A percentile compares a stretch with the other conserved stretches of the same genome.
Conservation (phyloP, 495 filamentous ascomycete genomes). For the Polyplosphaeria fusca region DNA sequence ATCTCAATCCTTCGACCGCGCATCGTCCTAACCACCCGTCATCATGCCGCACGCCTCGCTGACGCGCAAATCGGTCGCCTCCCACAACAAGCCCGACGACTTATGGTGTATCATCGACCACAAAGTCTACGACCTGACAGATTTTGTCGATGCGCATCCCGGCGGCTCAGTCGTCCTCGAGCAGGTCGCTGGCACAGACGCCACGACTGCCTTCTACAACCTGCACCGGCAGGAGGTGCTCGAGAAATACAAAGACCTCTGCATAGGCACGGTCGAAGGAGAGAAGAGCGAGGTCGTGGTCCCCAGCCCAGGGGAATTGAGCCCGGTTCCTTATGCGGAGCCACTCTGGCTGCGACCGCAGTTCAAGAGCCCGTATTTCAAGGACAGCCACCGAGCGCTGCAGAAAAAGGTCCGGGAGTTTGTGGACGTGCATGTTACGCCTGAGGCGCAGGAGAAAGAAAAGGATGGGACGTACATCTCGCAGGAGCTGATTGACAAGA, state of each 20-base stretch:
- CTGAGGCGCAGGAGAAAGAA: slow-evolving; percentile 78
- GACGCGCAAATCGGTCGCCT: slow-evolving; percentile 72
- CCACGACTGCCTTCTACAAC: slow-evolving; percentile 86
- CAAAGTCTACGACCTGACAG: slow-evolving; percentile 88
- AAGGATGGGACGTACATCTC: slow-evolving; percentile 68
- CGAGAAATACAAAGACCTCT: slow-evolving; percentile 69
- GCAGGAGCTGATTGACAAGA: slow-evolving; percentile 72
- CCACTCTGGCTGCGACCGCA: slow-evolving; percentile 74
- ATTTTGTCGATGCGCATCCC: slow-evolving; percentile 88
- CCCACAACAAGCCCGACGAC: slow-evolving; percentile 76
- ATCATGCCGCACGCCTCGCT: slow-evolving; percentile 45
- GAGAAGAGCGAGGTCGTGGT: slow-evolving; percentile 72
- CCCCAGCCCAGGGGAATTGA: slow-evolving; percentile 67
- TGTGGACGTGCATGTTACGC: slow-evolving; percentile 64
- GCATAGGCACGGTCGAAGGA: slow-evolving; percentile 69
- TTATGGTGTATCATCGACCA: slow-evolving; percentile 76
- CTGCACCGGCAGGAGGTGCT: slow-evolving; percentile 90
- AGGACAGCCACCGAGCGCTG: slow-evolving; percentile 66
- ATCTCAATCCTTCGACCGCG: background rate
- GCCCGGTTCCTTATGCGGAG: slow-evolving; percentile 75
- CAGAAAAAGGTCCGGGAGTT: slow-evolving; percentile 73
- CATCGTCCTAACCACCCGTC: background rate
- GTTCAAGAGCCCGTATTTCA: slow-evolving; percentile 82
- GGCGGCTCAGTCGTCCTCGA: slow-evolving; percentile 79
- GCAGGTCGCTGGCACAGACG: slow-evolving; percentile 80